Base-by-base conservation (phyloP, 306 rosid species). In the Begonia loranthoides region DNA sequence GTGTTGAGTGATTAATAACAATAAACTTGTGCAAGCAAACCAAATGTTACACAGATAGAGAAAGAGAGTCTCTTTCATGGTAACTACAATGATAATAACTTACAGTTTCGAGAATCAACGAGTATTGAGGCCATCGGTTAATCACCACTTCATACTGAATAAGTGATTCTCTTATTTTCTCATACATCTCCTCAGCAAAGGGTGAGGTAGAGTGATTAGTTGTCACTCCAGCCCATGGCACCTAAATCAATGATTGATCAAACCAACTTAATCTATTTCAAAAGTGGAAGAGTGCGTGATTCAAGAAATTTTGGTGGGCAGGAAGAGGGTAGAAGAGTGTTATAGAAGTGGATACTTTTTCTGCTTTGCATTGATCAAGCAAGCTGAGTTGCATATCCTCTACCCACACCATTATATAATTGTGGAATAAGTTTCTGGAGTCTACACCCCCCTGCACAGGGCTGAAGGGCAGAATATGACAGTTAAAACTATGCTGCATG, bases 51-150 rank as follows among this genome's bases (percentile, higher is more conserved):
- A n/a, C n/a, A 34, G 54, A 10, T 41, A 13, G 55, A 10, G 15
- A 59, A 59, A 51, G 55, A 13, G 41, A 16, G 45, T 4, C 28
- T n/a, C 22, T 17, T 13, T n/a, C n/a, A 33, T 36, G 46, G 48
- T 57, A 33, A n/a, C 10, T 12, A 9, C 39, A 15, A 8, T 57
- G 50, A 60, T 51, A 43, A 60, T 51, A 53, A 64, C 92, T 76
- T 72, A 90, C 97, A 78, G 55, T 72, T 86, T 86, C 95, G 68
- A 90, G 60, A 65, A 78, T 74, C 63, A 90, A 66, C 13, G 95
- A 82, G 73, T 90, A 90, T 45, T 90, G 97, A 72, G 97, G 97
- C 97, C 97, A 90, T 66, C 95, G 79, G 53, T 54, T 85, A 78
- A 86, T 79, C 61, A 82, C 92, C 36, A 82, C 92, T 65, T 90